Evolutionary conservation across 2,329 filamentous ascomycete species (phyloP).

Genomic region (Claviceps monticola): DNA sequence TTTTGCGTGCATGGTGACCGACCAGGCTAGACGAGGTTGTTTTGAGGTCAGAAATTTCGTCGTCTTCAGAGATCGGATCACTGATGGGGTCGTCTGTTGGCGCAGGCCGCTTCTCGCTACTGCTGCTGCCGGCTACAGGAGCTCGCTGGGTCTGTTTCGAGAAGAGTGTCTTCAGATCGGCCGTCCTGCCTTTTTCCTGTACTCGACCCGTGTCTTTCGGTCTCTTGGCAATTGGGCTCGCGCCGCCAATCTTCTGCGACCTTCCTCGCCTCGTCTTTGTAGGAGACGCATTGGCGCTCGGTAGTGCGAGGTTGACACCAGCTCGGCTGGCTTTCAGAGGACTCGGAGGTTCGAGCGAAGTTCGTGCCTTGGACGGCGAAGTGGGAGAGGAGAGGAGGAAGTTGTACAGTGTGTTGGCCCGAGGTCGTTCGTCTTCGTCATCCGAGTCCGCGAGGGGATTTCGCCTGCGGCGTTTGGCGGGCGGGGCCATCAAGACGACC

Average conservation of each 20-base stretch:
- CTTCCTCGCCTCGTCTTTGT: constrained; percentile 9
- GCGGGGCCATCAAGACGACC: constrained; percentile 39
- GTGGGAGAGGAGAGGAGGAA: constrained; percentile 41
- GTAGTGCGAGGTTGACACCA: constrained; percentile 1
- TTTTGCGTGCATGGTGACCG: constrained; percentile 40
- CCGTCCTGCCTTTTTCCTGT: constrained; percentile 39
- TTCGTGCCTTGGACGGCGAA: constrained; percentile 19
- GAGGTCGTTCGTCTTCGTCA: constrained; percentile 32
- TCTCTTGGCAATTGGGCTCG: constrained; percentile 26
- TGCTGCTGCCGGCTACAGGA: constrained; percentile 18
- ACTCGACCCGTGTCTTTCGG: constrained; percentile 22
- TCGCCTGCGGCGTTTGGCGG: constrained; percentile 44
- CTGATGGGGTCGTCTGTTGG: constrained; percentile 35
- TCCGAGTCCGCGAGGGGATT: constrained; percentile 37
- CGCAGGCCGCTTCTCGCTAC: constrained; percentile 13
- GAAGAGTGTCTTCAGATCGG: constrained; percentile 45
- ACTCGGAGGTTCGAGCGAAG: constrained; percentile 26
- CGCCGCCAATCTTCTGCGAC: constrained; percentile 13
- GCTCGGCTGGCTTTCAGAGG: constrained; percentile 21
- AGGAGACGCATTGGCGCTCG: constrained; percentile 9
- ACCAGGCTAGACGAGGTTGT: constrained; percentile 40
- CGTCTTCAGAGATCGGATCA: constrained; percentile 47
- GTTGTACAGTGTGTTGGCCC: constrained; percentile 34
- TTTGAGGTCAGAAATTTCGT: constrained; percentile 38
- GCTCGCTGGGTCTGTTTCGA: constrained; percentile 44